Conservation (phyloP, 1,139 yeast species). For the Candida albicans region DNA sequence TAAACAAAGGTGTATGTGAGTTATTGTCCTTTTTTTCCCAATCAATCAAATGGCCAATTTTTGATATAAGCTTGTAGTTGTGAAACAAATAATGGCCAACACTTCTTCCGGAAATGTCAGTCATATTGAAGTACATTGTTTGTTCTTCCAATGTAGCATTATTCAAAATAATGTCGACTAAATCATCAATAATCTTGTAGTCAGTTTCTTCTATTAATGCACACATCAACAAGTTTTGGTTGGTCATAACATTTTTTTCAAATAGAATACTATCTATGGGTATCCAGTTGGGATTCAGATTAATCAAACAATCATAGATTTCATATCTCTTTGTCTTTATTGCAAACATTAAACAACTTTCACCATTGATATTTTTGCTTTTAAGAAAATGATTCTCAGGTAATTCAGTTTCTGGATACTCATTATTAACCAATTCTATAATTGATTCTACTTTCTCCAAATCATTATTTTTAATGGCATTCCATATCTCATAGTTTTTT, state of each 20-base stretch:
- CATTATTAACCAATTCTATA: slow-evolving; percentile 20
- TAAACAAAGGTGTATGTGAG: slow-evolving; percentile 78
- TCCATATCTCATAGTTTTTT: slow-evolving; percentile 56
- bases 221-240: slow-evolving; percentile 57
- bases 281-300: slow-evolving; percentile 45
- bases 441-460: slow-evolving; percentile 18
- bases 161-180: slow-evolving; percentile 47
- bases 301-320: slow-evolving; percentile 48
- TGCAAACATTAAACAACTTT: slow-evolving; percentile 62
- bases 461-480: slow-evolving; percentile 43
- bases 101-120: slow-evolving; percentile 56
- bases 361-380: slow-evolving; percentile 63
- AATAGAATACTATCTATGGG: slow-evolving; percentile 66
- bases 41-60: slow-evolving; percentile 57
- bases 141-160: slow-evolving; percentile 49
- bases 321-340: slow-evolving; percentile 42
- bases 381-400: slow-evolving; percentile 45
- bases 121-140: slow-evolving; percentile 46
- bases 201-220: slow-evolving; percentile 59
- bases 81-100: slow-evolving; percentile 77
- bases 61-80: slow-evolving; percentile 50
- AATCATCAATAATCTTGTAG: slow-evolving; percentile 41
- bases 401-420: slow-evolving; percentile 22
- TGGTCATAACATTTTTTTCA: slow-evolving; percentile 53
- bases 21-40: slow-evolving; percentile 72